Conservation (phyloP, 2,329 filamentous ascomycete genomes). For the Cytospora piceicola region DNA sequence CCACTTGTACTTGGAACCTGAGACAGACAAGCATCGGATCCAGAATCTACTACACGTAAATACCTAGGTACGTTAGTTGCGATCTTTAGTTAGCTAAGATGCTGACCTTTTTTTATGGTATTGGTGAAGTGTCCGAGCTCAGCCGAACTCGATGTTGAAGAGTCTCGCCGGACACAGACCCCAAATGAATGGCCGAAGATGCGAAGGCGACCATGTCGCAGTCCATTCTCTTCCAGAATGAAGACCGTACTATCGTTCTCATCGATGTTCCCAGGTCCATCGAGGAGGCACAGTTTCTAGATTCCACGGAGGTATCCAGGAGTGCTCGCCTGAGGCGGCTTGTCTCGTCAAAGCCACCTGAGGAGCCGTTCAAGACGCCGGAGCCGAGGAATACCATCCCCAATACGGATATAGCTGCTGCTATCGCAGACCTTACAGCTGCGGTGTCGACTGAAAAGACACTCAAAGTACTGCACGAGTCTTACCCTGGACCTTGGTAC, state of each 20-base stretch:
- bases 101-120: background rate
- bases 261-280: conserved; percentile 74
- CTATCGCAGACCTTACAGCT: conserved; percentile 59
- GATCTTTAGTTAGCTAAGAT: background rate
- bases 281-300: conserved; percentile 63
- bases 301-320: conserved; percentile 34
- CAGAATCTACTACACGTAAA: conserved; percentile 16
- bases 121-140: background rate
- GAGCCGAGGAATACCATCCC: conserved; percentile 47
- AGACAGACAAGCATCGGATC: background rate
- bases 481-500: conserved; percentile 50
- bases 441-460: conserved; percentile 51
- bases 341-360: conserved; percentile 50
- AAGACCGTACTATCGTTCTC: conserved; percentile 55
- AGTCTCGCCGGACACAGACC: background rate
- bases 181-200: conserved; percentile 12
- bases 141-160: background rate
- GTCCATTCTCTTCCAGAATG: conserved; percentile 59
- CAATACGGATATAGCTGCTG: conserved; percentile 47
- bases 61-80: too few species aligned
- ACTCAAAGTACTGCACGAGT: conserved; percentile 42
- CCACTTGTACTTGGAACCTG: background rate
- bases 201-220: conserved; percentile 20
- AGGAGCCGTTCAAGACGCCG: conserved; percentile 54
- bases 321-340: conserved; percentile 42